A percentile compares a stretch with the other conserved stretches of the same genome.
Evolutionary conservation across 352 stramenopile species (phyloP).

Genomic region (Thalassiosira delicatula): DNA sequence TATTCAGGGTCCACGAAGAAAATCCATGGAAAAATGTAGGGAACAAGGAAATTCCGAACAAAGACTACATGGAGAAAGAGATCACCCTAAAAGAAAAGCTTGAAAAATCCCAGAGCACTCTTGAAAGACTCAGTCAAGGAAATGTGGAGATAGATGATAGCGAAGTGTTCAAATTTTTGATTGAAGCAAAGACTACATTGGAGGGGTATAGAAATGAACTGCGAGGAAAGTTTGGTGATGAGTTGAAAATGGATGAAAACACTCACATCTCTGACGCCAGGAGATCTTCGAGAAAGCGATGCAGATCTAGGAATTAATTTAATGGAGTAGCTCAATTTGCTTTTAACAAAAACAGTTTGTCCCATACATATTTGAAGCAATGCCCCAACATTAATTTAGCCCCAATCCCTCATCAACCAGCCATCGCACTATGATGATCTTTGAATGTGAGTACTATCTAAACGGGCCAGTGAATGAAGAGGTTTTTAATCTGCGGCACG

Average conservation of each 20-base stretch:
- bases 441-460: no score
- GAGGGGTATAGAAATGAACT: neutral
- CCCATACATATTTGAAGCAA: no score
- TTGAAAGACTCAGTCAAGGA: neutral
- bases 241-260: no score
- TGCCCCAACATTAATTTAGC: no score
- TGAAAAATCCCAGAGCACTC: neutral
- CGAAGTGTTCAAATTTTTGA: neutral
- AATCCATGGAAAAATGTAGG: neutral
- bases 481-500: no score
- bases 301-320: neutral
- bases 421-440: no score
- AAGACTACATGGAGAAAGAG: neutral
- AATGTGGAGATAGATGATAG: neutral
- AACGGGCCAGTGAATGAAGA: no score
- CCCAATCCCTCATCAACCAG: no score
- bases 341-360: no score
- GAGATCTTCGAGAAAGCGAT: no score
- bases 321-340: neutral
- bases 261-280: no score
- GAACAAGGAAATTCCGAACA: neutral
- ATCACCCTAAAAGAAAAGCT: neutral
- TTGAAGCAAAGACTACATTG: neutral
- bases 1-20: neutral
- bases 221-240: neutral